Evolutionary conservation across 1,284 basidiomycete genomes (phyloP), one percentile per base, ranked within the genome.

Genomic region (Paramarasmius palmivorus): DNA sequence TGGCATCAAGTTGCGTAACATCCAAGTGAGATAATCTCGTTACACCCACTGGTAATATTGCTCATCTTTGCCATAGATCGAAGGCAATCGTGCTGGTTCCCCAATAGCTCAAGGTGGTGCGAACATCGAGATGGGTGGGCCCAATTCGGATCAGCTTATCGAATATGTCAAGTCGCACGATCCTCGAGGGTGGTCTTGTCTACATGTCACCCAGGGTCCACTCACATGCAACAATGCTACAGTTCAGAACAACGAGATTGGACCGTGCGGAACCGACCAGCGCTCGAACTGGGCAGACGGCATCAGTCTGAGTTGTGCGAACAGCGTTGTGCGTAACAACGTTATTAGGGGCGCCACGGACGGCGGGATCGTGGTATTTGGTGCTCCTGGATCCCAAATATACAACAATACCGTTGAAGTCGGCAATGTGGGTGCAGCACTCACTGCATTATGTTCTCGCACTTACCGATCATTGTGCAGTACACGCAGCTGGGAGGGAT

Each of bases 221-320:
- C 73, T 88, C 35, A 72, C 68, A n/a, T 93, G 91, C 70, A 78
- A 72, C 55, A 84, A 84, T 56, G 73, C 70, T 14, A 82, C 79
- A 5, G 74, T 93, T 38, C 85, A 88, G 65, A 84, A 91, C 68
- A 92, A 93, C 59, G 88, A 92, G 59, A 84, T 92, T 41, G 91
- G 88, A 2, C 88, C 88, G 4, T 84, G 85, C 57, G 88, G 88
- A 3, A 80, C 79, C 1, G 83, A 87, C 53, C 59, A 59, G 1
- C 89, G 81, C 62, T 79, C 83, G 59, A 69, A 90, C 64, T 93
- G 91, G 92, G 88, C 92, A 2, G 92, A 94, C 62, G 92, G 92
- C 2, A 90, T 94, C 63, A 91, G 88, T 59, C 67, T 93, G 53
- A 84, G 83, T 49, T 95, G 92, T 68, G 72, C 71, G 53, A 82